A percentile compares a stretch with the other conserved stretches of the same genome.
Evolutionary conservation across 2,329 filamentous ascomycete genomes (phyloP).

Genomic region (Colletotrichum limetticola): DNA sequence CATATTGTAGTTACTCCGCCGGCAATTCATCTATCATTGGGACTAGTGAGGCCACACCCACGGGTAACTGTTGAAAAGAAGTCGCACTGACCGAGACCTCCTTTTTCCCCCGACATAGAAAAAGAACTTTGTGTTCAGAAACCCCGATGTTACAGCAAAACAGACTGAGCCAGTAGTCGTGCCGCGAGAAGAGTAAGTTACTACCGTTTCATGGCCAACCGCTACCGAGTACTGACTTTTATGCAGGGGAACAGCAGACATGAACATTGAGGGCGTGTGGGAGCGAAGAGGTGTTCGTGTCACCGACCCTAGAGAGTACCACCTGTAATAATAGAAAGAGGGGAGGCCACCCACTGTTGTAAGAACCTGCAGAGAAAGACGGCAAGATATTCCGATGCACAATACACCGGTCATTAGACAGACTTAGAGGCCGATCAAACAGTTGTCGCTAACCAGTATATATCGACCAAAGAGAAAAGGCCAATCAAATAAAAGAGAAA

Average conservation of each 20-base stretch:
- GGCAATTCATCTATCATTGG: conserved; percentile 20
- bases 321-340: neutral
- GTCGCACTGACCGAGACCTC: neutral
- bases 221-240: neutral
- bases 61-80: neutral
- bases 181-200: conserved; percentile 7
- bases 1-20: neutral
- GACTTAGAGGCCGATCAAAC: too few species aligned
- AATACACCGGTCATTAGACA: too few species aligned
- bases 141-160: conserved; percentile 12
- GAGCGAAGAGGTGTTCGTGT: conserved; percentile 6
- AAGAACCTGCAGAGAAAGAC: too few species aligned
- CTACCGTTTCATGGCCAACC: rapidly evolving
- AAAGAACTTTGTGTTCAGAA: conserved; percentile 13
- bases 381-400: too few species aligned
- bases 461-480: too few species aligned
- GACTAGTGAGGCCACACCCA: neutral
- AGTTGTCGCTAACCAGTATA: too few species aligned
- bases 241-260: conserved; percentile 9
- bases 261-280: conserved; percentile 23
- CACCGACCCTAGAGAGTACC: conserved; percentile 12
- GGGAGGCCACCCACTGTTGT: too few species aligned
- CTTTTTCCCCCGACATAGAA: neutral
- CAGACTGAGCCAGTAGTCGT: conserved; percentile 10
- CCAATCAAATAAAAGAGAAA: too few species aligned